phyloP scores from a whole-genome alignment of 306 rosid species.

The Ammopiptanthus mongolicus region DNA sequence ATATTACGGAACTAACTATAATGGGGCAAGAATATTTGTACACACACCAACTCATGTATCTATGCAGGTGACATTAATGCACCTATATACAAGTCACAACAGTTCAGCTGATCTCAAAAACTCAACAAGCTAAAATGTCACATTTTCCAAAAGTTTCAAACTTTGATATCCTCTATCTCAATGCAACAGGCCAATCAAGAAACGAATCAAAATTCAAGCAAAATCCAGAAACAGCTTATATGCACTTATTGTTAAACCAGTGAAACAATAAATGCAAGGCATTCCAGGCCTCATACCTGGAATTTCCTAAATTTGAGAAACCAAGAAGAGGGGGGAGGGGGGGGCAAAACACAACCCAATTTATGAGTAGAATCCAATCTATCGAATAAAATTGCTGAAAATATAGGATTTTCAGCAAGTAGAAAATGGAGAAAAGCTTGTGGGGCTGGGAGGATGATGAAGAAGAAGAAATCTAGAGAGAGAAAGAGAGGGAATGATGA shows the following conservation, averaged over 20 bases:
- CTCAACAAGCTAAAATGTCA: conserved; percentile 3
- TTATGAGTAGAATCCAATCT: conserved; percentile 30
- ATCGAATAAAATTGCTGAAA: background rate
- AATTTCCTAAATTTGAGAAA: background rate
- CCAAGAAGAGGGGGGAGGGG: background rate
- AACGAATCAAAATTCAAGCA: conserved; percentile 21
- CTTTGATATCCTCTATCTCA: conserved; percentile 21
- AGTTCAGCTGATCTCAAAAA: conserved; percentile 16
- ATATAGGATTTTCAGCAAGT: background rate
- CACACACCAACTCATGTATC: background rate
- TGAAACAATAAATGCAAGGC: conserved; percentile 1
- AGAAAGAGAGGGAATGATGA: conserved; percentile 49
- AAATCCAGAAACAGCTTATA: background rate
- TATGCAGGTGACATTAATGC: background rate
- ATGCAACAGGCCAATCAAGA: conserved; percentile 11
- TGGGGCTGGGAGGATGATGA: background rate
- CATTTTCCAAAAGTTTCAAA: conserved; percentile 19
- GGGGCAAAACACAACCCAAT: no score
- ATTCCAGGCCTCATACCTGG: background rate
- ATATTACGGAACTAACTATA: background rate
- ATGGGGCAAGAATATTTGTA: background rate
- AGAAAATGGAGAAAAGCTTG: conserved; percentile 1
- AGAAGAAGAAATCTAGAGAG: conserved; percentile 23
- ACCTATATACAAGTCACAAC: background rate
- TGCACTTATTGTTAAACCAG: background rate